phyloP scores from a whole-genome alignment of 208 protist genomes.

The Tritrichomonas foetus region DNA sequence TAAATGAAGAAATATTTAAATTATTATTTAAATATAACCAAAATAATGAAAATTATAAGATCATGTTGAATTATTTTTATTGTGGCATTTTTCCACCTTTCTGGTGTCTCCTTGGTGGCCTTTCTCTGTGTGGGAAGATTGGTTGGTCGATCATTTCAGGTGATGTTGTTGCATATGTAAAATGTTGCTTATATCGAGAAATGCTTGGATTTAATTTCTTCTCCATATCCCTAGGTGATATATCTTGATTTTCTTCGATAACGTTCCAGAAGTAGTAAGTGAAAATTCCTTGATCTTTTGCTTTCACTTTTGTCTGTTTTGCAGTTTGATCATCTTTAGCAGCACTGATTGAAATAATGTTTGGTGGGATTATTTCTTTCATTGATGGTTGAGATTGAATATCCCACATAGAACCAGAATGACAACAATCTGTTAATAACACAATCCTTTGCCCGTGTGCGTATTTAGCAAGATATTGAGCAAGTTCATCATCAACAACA shows the following conservation, averaged over 20 bases:
- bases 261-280: slow-evolving; percentile 3
- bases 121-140: no score
- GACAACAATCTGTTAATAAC: slow-evolving; percentile 21
- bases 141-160: no score
- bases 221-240: neutral
- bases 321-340: slow-evolving; percentile 25
- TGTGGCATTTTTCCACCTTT: no score
- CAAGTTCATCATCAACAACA: neutral
- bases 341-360: slow-evolving; percentile 24
- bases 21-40: no score
- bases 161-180: no score
- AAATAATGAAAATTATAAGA: no score
- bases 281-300: slow-evolving; percentile 8
- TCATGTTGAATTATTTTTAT: no score
- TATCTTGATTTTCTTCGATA: neutral
- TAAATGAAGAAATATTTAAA: no score
- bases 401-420: slow-evolving; percentile 32
- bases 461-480: neutral
- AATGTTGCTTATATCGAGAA: no score
- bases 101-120: no score
- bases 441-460: neutral
- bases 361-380: neutral
- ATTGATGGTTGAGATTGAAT: neutral
- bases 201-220: no score
- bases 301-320: neutral